Conservation (phyloP, 129 eudicot genomes). For the Centrapalus pauciflorus region DNA sequence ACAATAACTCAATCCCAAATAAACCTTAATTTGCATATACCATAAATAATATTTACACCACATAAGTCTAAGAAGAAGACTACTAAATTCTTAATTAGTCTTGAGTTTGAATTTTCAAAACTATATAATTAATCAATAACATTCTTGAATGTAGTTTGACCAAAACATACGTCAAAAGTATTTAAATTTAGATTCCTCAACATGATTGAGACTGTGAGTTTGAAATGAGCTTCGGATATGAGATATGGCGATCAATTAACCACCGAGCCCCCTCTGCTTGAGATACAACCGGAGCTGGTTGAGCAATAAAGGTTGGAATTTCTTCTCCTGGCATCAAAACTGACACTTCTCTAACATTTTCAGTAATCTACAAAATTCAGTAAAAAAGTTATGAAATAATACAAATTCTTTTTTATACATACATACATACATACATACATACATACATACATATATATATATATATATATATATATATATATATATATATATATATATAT, state of each 20-base stretch:
- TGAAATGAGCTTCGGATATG: not conserved
- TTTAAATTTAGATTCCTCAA: not conserved
- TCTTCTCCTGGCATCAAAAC: constrained; percentile 67
- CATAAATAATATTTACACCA: not conserved
- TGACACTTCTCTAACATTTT: constrained; percentile 43
- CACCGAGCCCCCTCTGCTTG: constrained; percentile 13
- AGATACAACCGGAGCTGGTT: constrained; percentile 47
- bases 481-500: too few relatives aligned
- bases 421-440: too few relatives aligned
- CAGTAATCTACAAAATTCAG: too few relatives aligned
- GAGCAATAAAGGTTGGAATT: constrained; percentile 57
- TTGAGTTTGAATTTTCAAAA: not conserved
- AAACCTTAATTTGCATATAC: not conserved
- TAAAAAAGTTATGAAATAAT: too few relatives aligned
- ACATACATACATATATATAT: too few relatives aligned
- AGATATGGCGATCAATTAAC: not conserved
- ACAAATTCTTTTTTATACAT: too few relatives aligned
- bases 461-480: too few relatives aligned
- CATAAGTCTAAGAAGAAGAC: not conserved
- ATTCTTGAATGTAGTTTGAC: not conserved
- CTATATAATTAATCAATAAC: too few relatives aligned
- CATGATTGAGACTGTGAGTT: not conserved
- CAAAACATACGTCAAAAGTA: not conserved
- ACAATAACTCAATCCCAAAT: too few relatives aligned
- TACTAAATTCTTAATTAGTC: not conserved